Conservation (phyloP, 2,329 filamentous ascomycete species). For the Diaporthe capsici region DNA sequence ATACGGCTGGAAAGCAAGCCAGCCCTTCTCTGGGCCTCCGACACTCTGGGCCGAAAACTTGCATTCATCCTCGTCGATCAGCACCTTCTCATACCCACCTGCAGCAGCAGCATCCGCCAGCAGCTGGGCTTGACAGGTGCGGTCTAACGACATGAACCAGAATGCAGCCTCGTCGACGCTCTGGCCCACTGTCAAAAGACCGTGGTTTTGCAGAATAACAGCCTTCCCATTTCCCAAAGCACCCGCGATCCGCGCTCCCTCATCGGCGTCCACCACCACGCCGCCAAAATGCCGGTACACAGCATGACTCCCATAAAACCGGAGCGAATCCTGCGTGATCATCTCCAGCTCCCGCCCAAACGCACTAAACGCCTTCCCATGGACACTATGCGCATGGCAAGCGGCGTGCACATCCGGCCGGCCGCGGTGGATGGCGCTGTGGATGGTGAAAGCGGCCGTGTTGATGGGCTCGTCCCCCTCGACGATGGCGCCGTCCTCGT, state of each 20-base stretch:
- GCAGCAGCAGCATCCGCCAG: conserved; percentile 71
- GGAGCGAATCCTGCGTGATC: conserved; percentile 76
- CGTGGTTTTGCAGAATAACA: conserved; percentile 78
- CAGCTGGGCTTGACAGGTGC: conserved; percentile 75
- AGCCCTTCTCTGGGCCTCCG: conserved; percentile 64
- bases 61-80: conserved; percentile 55
- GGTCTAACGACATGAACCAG: conserved; percentile 76
- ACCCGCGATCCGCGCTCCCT: conserved; percentile 73
- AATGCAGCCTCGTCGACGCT: conserved; percentile 83
- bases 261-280: conserved; percentile 70
- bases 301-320: conserved; percentile 75
- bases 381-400: conserved; percentile 76
- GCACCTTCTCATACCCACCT: conserved; percentile 49
- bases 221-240: conserved; percentile 74
- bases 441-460: conserved; percentile 78
- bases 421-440: conserved; percentile 75
- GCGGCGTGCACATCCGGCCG: conserved; percentile 75
- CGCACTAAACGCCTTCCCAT: conserved; percentile 76
- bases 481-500: conserved; percentile 71
- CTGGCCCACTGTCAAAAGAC: conserved; percentile 75
- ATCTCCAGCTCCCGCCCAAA: conserved; percentile 77
- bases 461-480: conserved; percentile 77
- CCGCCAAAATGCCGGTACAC: conserved; percentile 72
- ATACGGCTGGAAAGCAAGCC: conserved; percentile 66
- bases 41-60: conserved; percentile 48